Conservation (phyloP, 345 rosid species). For the Rhodomyrtus tomentosa region DNA sequence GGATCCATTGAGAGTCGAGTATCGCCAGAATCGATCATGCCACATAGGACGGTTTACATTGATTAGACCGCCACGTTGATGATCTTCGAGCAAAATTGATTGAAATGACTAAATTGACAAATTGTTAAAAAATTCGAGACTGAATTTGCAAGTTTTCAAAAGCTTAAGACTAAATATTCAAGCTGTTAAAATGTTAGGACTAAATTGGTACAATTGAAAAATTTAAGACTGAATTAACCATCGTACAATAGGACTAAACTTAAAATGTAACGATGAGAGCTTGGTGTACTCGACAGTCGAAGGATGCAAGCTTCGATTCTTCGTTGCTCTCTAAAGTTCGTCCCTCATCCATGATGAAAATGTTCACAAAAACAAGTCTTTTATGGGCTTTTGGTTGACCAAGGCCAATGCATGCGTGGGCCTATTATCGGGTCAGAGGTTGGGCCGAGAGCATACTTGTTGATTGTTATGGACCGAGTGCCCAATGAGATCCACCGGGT, state of each 20-base stretch:
- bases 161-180: no score
- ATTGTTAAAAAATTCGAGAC: no score
- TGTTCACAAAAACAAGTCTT: not conserved
- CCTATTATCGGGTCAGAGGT: not conserved
- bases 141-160: no score
- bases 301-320: not conserved
- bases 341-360: not conserved
- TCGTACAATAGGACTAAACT: not conserved
- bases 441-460: not conserved
- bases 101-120: no score
- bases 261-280: not conserved
- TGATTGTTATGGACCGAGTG: not conserved
- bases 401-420: not conserved
- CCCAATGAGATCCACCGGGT: not conserved
- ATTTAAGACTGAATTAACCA: no score
- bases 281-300: not conserved
- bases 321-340: not conserved
- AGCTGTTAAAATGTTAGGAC: no score
- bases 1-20: no score
- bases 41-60: no score
- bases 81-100: no score
- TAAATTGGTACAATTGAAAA: no score
- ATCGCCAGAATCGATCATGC: no score
- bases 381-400: not conserved
- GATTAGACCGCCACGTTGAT: no score